A percentile compares a stretch with the other conserved stretches of the same genome.
Conservation (phyloP, 768 basidiomycete genomes). For the Megacollybia marginata region DNA sequence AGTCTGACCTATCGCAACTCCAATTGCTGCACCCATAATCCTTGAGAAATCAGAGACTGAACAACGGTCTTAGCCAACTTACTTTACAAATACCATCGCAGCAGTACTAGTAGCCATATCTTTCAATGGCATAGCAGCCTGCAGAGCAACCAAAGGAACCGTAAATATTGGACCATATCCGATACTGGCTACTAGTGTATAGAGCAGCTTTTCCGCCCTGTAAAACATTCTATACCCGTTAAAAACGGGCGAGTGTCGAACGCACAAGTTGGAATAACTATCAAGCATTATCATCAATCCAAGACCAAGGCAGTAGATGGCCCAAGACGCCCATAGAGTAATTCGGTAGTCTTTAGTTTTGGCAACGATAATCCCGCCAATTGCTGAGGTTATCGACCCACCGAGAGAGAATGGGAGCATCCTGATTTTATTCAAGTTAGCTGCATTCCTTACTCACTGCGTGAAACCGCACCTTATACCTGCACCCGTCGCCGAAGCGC, state of each 20-base stretch:
- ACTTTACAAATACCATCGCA: slow-evolving; percentile 63
- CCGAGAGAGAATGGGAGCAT: slow-evolving; percentile 74
- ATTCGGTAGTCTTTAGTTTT: slow-evolving; percentile 50
- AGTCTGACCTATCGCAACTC: slow-evolving; percentile 66
- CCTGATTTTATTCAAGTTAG: slow-evolving; percentile 24
- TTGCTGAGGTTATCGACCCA: slow-evolving; percentile 40
- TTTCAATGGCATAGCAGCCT: slow-evolving; percentile 81
- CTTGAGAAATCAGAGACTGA: slow-evolving; percentile 30
- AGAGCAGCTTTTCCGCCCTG: slow-evolving; percentile 17
- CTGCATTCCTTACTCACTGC: not conserved
- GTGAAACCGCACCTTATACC: slow-evolving; percentile 46
- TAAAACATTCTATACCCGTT: too few relatives aligned
- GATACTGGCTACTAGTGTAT: not conserved
- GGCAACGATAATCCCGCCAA: slow-evolving; percentile 51
- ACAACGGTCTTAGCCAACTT: not conserved
- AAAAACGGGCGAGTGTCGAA: too few relatives aligned
- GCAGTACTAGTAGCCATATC: slow-evolving; percentile 81
- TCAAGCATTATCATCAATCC: slow-evolving; percentile 70
- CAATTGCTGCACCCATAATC: slow-evolving; percentile 68
- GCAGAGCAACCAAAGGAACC: slow-evolving; percentile 61
- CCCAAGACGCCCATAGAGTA: slow-evolving; percentile 57
- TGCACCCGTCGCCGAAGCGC: slow-evolving; percentile 63
- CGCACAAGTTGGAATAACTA: slow-evolving; percentile 44
- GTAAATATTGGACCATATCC: not conserved
- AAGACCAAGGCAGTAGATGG: slow-evolving; percentile 51